These are phyloP conservation scores for Silene conica DNA, from an alignment of 148 eudicot species.

Conservation along the genomic window DNA sequence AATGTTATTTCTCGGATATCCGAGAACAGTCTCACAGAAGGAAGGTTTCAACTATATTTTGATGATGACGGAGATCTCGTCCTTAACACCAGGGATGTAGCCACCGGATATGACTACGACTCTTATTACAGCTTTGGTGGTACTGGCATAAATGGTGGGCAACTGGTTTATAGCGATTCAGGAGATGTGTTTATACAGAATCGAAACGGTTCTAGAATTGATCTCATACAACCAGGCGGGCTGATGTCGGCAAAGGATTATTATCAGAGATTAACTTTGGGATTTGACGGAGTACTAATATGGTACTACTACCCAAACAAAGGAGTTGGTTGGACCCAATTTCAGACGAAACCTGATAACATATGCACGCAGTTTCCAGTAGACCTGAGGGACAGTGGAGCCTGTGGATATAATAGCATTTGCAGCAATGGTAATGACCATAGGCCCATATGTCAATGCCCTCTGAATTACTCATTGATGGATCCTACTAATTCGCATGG, in stretches of 20 bases:
- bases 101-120: not conserved
- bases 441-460: no score
- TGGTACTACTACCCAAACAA: no score
- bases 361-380: no score
- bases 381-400: no score
- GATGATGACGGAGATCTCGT: slow-evolving; percentile 17
- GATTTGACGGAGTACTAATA: no score
- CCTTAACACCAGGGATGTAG: slow-evolving; percentile 6
- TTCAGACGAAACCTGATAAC: no score
- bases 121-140: slow-evolving; percentile 5
- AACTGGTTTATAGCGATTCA: slow-evolving; percentile 23
- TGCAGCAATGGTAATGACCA: no score
- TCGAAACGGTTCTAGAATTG: slow-evolving; percentile 6
- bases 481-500: no score
- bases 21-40: slow-evolving; percentile 33
- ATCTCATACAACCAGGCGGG: slow-evolving; percentile 8
- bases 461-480: no score
- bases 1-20: slow-evolving; percentile 30
- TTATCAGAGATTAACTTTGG: not conserved
- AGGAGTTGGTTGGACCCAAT: no score
- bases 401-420: no score
- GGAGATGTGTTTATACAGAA: slow-evolving; percentile 31
- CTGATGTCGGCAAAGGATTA: slow-evolving; percentile 3
- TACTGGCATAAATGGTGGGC: not conserved
- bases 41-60: slow-evolving; percentile 33